Conservation (phyloP, 148 eudicot species). For the Chenopodium quinoa region DNA sequence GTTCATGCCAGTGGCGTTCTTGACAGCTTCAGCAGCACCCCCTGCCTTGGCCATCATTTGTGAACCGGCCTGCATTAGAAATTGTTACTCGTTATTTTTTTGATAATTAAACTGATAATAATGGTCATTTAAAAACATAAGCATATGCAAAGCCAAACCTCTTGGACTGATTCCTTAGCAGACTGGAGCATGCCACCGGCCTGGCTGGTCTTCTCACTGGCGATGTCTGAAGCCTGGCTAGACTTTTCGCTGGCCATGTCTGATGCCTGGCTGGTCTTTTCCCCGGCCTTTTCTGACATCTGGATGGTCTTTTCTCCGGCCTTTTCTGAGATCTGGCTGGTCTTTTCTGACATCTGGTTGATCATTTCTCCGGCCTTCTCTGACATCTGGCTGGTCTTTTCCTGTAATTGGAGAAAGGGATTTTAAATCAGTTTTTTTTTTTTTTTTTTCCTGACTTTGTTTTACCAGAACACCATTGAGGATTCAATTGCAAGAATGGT, state of each 20-base stretch:
- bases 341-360: no score
- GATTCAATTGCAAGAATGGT: background rate
- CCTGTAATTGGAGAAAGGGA: slow-evolving; percentile 17
- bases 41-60: slow-evolving; percentile 45
- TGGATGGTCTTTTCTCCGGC: background rate
- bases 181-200: slow-evolving; percentile 33
- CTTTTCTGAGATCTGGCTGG: background rate
- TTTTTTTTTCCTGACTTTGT: background rate
- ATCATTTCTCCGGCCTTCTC: background rate
- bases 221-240: background rate
- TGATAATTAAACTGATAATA: background rate
- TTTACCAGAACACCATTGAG: background rate
- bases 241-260: background rate
- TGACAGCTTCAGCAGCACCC: slow-evolving; percentile 44
- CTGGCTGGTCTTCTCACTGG: background rate
- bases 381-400: slow-evolving; percentile 28
- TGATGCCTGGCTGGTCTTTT: background rate
- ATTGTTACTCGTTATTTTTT: background rate
- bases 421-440: no score
- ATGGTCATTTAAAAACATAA: background rate
- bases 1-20: slow-evolving; percentile 56
- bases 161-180: slow-evolving; percentile 40
- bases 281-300: background rate
- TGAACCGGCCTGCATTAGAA: slow-evolving; percentile 40
- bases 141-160: slow-evolving; percentile 14